Base-by-base conservation (phyloP, 345 rosid species). In the Atalantia buxifolia region DNA sequence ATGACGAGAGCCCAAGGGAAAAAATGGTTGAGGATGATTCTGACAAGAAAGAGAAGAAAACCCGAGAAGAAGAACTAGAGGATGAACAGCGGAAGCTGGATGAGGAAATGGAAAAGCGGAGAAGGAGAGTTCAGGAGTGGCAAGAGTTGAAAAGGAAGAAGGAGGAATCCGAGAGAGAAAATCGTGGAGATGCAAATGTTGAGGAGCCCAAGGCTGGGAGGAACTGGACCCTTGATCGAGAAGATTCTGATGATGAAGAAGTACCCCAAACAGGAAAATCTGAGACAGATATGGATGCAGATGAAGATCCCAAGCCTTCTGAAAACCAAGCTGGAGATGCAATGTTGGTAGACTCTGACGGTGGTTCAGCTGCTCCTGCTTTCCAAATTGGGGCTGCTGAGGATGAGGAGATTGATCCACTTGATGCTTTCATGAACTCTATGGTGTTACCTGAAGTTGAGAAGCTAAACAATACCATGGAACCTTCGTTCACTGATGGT, bases 111-210 rank as follows among this genome's bases (percentile, higher is more conserved):
- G 97, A 93, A 76, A 93, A 94, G 80, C 86, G 98, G 81, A 90
- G 98, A 85, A 89, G 98, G 80, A 89, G 98, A 85, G 97, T 93
- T 62, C 98, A 95, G 86, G 99, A 93, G 83, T 93, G 99, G 99
- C 98, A 95, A 79, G 98, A 95, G 79, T 69, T 89, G 62, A 92
- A 79, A 89, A 90, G 98, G 90, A 95, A 94, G 84, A 92, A 88
- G 81, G 98, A 93, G 82, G 98, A 95, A 80, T 75, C 87, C 2
- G 97, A 95, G 83, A 84, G 85, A 77, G 92, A 91, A 78, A 95
- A 85, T 78, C 81, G 45, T 3, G 98, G 93, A 60, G 95, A 88
- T 67, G 84, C 45, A 6, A 87, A 76, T 83, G 84, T 21, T 28
- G 86, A 88, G 69, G 92, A 88, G 85, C 86, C 82, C 45, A 84